These are phyloP conservation scores for Friedmanniomyces endolithicus DNA, from an alignment of 495 filamentous ascomycete species.

Conservation along the genomic window DNA sequence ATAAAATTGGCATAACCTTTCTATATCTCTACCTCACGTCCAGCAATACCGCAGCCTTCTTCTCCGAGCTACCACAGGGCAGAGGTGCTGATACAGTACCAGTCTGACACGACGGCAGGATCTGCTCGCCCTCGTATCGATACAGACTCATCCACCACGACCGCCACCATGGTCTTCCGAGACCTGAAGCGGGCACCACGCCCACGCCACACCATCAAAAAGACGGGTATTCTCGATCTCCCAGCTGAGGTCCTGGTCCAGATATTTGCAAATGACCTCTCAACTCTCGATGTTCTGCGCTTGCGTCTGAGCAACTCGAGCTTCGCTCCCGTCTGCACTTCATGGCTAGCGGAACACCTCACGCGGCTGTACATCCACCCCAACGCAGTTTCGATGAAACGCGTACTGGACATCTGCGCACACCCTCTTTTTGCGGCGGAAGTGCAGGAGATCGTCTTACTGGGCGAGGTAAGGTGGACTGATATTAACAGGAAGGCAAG, in stretches of 20 bases:
- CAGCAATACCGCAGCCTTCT: conserved; percentile 2
- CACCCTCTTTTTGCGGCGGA: neutral
- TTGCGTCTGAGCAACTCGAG: neutral
- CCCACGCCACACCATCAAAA: neutral
- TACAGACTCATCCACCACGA: too few species aligned
- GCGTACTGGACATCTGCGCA: neutral
- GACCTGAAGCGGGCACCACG: neutral
- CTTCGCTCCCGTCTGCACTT: neutral
- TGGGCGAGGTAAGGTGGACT: conserved; percentile 20
- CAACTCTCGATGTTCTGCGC: neutral
- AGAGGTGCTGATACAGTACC: too few species aligned
- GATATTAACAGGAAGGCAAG: conserved; percentile 18
- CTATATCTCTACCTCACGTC: too few species aligned
- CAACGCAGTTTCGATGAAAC: neutral
- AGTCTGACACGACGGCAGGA: too few species aligned
- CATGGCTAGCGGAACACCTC: neutral
- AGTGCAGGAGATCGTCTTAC: conserved; percentile 1
- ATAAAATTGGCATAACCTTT: too few species aligned
- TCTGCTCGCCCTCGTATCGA: too few species aligned
- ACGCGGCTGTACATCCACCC: neutral
- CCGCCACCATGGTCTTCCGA: neutral
- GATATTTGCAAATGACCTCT: neutral
- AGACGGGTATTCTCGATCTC: neutral
- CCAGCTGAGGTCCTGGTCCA: neutral
- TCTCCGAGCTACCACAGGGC: too few species aligned